phyloP scores from a whole-genome alignment of 352 stramenopile genomes.

The Phytophthora tubulina region DNA sequence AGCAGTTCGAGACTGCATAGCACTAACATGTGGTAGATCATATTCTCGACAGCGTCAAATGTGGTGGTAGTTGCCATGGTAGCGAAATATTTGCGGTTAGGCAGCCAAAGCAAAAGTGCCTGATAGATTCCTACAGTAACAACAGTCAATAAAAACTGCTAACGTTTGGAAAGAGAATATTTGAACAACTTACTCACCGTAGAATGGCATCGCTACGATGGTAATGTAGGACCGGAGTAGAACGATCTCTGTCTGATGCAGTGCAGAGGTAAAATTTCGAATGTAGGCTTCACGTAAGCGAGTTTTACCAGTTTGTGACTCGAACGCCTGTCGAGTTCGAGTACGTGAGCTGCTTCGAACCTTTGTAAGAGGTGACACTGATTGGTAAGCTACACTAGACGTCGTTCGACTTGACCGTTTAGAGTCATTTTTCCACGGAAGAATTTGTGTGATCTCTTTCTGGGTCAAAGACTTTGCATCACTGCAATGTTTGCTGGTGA shows the following conservation, averaged over 20 bases:
- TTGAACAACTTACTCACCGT: constrained; percentile 39
- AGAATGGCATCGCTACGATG: constrained; percentile 33
- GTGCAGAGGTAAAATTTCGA: constrained; percentile 10
- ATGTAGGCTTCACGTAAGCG: constrained; percentile 23
- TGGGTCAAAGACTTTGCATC: no score
- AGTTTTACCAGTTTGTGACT: background rate
- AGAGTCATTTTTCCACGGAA: no score
- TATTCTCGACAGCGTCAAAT: constrained; percentile 10
- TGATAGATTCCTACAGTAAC: constrained; percentile 30
- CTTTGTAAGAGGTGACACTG: no score
- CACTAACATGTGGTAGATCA: constrained; percentile 19
- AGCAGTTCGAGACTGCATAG: constrained; percentile 24
- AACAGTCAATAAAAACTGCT: constrained; percentile 21
- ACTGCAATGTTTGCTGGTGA: no score
- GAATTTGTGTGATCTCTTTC: no score
- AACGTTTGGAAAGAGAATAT: no score
- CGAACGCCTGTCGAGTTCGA: background rate
- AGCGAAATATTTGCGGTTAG: constrained; percentile 37
- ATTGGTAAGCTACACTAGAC: no score
- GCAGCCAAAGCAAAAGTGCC: constrained; percentile 28
- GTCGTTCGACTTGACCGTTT: no score
- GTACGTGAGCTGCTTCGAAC: no score
- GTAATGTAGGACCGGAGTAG: constrained; percentile 41
- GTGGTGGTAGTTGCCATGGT: constrained; percentile 35
- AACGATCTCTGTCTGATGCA: constrained; percentile 42